Conservation (phyloP, 148 eudicot genomes). For the Euryodendron excelsum region DNA sequence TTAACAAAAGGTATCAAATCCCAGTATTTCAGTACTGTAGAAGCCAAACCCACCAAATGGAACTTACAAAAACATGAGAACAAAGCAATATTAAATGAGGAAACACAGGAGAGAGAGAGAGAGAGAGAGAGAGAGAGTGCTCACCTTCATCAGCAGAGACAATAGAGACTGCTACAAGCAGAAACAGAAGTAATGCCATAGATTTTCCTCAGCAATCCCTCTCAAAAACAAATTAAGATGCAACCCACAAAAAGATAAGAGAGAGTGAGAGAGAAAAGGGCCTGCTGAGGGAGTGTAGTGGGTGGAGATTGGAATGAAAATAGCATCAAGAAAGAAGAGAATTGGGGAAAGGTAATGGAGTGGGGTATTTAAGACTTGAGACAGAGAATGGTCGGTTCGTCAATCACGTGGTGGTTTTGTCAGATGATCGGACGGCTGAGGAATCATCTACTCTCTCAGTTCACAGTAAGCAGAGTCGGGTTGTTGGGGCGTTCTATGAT, state of each 20-base stretch:
- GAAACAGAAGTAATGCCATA: slow-evolving; percentile 29
- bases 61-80: background rate
- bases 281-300: background rate
- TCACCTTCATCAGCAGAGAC: slow-evolving; percentile 47
- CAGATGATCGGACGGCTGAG: slow-evolving; percentile 38
- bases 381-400: slow-evolving; percentile 15
- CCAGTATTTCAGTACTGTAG: background rate
- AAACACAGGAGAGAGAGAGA: too few species aligned
- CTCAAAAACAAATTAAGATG: background rate
- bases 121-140: background rate
- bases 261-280: background rate
- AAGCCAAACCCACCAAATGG: slow-evolving; percentile 16
- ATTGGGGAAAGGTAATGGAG: background rate
- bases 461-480: background rate
- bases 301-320: background rate
- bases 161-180: slow-evolving; percentile 31
- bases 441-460: slow-evolving; percentile 13
- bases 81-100: background rate
- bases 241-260: background rate
- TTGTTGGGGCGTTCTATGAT: background rate
- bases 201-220: slow-evolving; percentile 3
- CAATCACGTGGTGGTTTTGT: slow-evolving; percentile 28
- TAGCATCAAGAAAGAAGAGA: background rate
- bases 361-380: slow-evolving; percentile 25
- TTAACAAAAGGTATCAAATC: background rate